These are phyloP conservation scores for Nadsonia commutata DNA, from an alignment of 1,139 yeast genomes.

Conservation along the genomic window DNA sequence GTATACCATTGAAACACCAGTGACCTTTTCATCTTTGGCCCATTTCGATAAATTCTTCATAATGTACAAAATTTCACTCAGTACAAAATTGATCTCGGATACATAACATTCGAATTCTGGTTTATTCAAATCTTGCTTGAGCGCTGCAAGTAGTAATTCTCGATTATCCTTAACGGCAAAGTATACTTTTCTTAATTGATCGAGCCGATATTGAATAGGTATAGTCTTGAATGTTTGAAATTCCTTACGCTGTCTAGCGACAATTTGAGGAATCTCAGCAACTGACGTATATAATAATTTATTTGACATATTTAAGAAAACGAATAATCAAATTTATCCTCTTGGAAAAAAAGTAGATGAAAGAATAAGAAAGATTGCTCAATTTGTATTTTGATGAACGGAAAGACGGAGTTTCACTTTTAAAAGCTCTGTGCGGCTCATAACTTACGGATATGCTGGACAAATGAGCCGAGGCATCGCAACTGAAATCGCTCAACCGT, in stretches of 20 bases:
- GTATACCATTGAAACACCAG: constrained; percentile 32
- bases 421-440: too few relatives aligned
- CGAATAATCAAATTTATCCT: too few relatives aligned
- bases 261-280: neutral
- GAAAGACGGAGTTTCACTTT: too few relatives aligned
- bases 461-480: too few relatives aligned
- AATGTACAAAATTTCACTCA: constrained; percentile 44
- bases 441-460: too few relatives aligned
- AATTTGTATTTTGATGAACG: too few relatives aligned
- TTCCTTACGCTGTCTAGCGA: neutral
- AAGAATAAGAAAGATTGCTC: too few relatives aligned
- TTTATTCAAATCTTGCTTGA: constrained; percentile 53
- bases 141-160: constrained; percentile 41
- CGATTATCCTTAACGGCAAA: constrained; percentile 49
- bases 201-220: constrained; percentile 41
- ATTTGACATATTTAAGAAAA: too few relatives aligned
- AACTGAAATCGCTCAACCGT: too few relatives aligned
- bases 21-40: constrained; percentile 39
- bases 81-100: constrained; percentile 38
- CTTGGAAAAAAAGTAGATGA: too few relatives aligned
- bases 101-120: constrained; percentile 43
- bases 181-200: constrained; percentile 55
- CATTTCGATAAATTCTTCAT: constrained; percentile 49
- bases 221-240: constrained; percentile 38
- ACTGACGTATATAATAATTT: neutral